A percentile compares a stretch with the other conserved stretches of the same genome.
phyloP scores from a whole-genome alignment of 306 rosid genomes.

The Cicer judaicum region DNA sequence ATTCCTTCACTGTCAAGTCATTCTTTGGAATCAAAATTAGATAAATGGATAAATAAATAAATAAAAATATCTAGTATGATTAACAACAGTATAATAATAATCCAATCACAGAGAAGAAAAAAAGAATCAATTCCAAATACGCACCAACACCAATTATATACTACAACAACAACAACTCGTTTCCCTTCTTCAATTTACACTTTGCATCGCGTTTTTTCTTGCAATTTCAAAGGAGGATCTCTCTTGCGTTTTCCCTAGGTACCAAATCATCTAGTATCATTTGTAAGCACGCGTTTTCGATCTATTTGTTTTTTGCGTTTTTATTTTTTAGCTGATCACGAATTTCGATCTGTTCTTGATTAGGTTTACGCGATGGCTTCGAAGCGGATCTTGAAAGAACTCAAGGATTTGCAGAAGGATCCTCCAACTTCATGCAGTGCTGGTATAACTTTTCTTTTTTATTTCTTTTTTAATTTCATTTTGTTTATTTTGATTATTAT shows the following conservation, averaged over 20 bases:
- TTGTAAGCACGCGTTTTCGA: not conserved
- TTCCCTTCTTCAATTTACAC: conserved; percentile 16
- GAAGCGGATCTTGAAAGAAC: conserved; percentile 91
- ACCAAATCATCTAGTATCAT: too few relatives aligned
- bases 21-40: not conserved
- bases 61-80: not conserved
- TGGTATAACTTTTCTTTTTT: conserved; percentile 47
- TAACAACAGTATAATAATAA: not conserved
- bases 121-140: conserved; percentile 13
- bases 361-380: conserved; percentile 73
- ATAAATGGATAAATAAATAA: not conserved
- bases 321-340: conserved; percentile 29
- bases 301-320: conserved; percentile 3
- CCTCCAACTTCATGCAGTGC: conserved; percentile 95
- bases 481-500: too few relatives aligned
- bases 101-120: conserved; percentile 18
- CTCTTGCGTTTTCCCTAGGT: conserved; percentile 42
- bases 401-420: conserved; percentile 90
- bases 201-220: conserved; percentile 11
- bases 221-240: conserved; percentile 46
- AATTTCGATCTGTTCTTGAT: conserved; percentile 31
- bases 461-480: too few relatives aligned
- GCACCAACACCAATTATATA: conserved; percentile 10
- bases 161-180: not conserved
- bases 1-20: conserved; percentile 4